Conservation (phyloP, 345 rosid genomes). For the Citrus hindsii region DNA sequence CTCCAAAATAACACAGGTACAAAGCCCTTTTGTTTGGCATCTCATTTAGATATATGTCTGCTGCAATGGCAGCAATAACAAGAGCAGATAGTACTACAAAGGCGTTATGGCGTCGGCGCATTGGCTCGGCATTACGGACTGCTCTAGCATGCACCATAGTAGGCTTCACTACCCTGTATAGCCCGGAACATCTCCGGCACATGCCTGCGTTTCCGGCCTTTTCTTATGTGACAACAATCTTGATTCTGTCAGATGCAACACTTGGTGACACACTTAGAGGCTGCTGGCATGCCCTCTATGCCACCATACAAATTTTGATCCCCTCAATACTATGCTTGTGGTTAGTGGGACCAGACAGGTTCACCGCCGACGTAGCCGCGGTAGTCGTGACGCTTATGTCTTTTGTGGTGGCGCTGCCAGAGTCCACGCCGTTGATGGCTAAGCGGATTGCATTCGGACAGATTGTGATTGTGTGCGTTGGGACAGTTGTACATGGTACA, state of each 20-base stretch:
- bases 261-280: slow-evolving; percentile 65
- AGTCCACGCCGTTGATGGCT: slow-evolving; percentile 51
- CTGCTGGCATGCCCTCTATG: slow-evolving; percentile 41
- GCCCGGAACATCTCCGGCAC: slow-evolving; percentile 37
- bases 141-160: slow-evolving; percentile 61
- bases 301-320: slow-evolving; percentile 44
- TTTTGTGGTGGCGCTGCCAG: slow-evolving; percentile 72
- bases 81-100: neutral
- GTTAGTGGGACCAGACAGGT: slow-evolving; percentile 43
- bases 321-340: slow-evolving; percentile 35
- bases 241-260: slow-evolving; percentile 69
- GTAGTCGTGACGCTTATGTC: slow-evolving; percentile 46
- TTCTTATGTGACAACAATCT: slow-evolving; percentile 62
- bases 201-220: slow-evolving; percentile 55
- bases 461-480: slow-evolving; percentile 61
- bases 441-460: slow-evolving; percentile 86
- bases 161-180: slow-evolving; percentile 56
- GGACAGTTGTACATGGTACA: slow-evolving; percentile 44
- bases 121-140: slow-evolving; percentile 52
- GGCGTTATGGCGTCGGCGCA: slow-evolving; percentile 29
- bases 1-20: neutral
- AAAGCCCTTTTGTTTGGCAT: neutral
- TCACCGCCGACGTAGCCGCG: slow-evolving; percentile 44
- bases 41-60: neutral
- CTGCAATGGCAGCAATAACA: neutral